A percentile compares a stretch with the other conserved stretches of the same genome.
Conservation (phyloP, 2,329 filamentous ascomycete species). For the Chaetoscypha palmicola region DNA sequence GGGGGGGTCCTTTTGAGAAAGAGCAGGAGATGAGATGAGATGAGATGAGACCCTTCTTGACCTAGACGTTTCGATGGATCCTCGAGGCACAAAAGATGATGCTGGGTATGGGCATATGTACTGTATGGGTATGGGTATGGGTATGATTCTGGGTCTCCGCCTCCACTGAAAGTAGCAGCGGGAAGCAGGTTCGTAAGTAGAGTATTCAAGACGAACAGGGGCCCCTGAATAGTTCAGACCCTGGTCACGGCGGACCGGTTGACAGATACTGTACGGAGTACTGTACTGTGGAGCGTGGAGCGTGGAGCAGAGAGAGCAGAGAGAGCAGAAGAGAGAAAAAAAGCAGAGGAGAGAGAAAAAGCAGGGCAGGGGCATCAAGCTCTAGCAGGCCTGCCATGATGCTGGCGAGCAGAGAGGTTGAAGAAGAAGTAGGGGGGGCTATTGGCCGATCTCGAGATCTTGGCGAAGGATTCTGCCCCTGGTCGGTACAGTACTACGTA, state of each 20-base stretch:
- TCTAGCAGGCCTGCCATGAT: background rate
- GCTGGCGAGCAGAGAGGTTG: background rate
- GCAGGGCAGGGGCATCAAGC: background rate
- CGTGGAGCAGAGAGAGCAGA: too few species aligned
- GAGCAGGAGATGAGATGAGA: constrained; percentile 19
- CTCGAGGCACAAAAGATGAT: constrained; percentile 24
- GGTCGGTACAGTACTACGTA: too few species aligned
- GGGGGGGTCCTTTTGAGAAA: constrained; percentile 10
- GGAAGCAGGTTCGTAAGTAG: constrained; percentile 26
- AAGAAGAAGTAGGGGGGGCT: background rate
- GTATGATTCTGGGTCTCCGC: constrained; percentile 17
- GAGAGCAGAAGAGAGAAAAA: too few species aligned
- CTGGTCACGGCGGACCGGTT: background rate
- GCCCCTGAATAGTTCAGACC: background rate
- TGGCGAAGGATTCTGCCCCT: constrained; percentile 2
- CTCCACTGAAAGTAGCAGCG: constrained; percentile 19
- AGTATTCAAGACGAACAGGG: background rate
- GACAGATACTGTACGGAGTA: too few species aligned
- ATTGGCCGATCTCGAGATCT: background rate
- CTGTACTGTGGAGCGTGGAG: too few species aligned
- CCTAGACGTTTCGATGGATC: constrained; percentile 23
- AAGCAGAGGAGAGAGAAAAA: background rate
- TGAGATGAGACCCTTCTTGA: constrained; percentile 25
- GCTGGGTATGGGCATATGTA: too few species aligned
- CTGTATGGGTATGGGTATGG: background rate